These are phyloP conservation scores for Cardiospermum halicacabum DNA, from an alignment of 345 rosid species.

Conservation along the genomic window DNA sequence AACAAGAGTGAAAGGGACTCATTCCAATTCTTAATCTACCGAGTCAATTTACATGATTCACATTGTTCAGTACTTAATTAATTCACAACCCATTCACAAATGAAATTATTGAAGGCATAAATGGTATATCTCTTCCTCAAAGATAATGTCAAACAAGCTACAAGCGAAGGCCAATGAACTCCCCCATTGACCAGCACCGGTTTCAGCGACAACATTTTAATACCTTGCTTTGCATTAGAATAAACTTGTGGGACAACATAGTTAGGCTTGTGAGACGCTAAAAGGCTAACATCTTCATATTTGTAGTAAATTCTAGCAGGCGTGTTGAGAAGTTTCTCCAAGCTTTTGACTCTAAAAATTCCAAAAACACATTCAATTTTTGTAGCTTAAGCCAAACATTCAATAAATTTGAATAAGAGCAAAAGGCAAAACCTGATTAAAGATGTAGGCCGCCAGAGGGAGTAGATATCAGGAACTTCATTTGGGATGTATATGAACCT, in stretches of 20 bases:
- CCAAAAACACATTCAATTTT: background rate
- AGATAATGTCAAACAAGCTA: constrained; percentile 69
- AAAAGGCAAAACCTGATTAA: constrained; percentile 55
- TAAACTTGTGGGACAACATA: constrained; percentile 81
- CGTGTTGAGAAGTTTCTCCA: constrained; percentile 84
- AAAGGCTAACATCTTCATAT: constrained; percentile 93
- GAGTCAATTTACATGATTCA: background rate
- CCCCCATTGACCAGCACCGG: constrained; percentile 99
- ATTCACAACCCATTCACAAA: no score
- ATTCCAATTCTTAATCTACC: background rate
- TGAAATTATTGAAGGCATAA: no score
- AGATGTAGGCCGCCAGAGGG: constrained; percentile 96
- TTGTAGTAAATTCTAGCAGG: constrained; percentile 93
- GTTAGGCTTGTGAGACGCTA: constrained; percentile 95
- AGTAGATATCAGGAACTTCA: constrained; percentile 74
- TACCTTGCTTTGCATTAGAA: constrained; percentile 71
- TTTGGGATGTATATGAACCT: constrained; percentile 80
- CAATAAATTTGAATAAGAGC: no score
- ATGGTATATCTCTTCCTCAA: constrained; percentile 50
- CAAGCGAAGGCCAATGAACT: constrained; percentile 85
- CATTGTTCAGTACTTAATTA: background rate
- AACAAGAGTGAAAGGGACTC: background rate
- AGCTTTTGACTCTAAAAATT: constrained; percentile 75
- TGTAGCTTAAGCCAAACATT: no score
- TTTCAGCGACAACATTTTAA: constrained; percentile 83